phyloP scores from a whole-genome alignment of 768 basidiomycete species.

The Leccinum broughii region DNA sequence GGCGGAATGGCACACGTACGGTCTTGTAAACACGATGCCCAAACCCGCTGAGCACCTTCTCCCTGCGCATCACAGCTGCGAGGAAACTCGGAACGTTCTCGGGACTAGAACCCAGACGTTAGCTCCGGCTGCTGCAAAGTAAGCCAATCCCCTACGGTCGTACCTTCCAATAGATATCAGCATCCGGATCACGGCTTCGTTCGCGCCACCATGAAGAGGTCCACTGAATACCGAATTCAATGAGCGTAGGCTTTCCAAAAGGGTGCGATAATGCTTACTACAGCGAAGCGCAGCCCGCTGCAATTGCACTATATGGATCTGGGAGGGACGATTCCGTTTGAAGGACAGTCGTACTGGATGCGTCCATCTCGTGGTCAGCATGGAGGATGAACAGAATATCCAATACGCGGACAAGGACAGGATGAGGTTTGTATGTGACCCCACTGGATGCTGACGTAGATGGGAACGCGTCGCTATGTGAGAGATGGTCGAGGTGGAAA shows the following conservation, averaged over 20 bases:
- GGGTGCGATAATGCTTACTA: conserved; percentile 54
- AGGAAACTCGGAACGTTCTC: conserved; percentile 84
- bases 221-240: conserved; percentile 10
- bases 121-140: not conserved
- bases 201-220: conserved; percentile 68
- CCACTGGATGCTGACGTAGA: conserved; percentile 45
- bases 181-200: conserved; percentile 95
- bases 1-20: conserved; percentile 34
- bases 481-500: conserved; percentile 86
- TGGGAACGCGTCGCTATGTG: conserved; percentile 31
- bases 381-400: conserved; percentile 90
- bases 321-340: conserved; percentile 89
- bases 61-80: conserved; percentile 83
- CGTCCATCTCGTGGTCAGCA: conserved; percentile 91
- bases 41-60: conserved; percentile 88
- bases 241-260: not conserved
- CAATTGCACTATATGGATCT: conserved; percentile 86
- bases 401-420: conserved; percentile 82
- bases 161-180: conserved; percentile 83
- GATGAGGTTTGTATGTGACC: conserved; percentile 70
- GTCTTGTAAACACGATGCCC: conserved; percentile 87
- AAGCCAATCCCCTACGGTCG: conserved; percentile 21
- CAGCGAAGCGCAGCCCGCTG: conserved; percentile 86
- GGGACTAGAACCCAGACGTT: conserved; percentile 45
- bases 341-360: conserved; percentile 80